A percentile compares a stretch with the other conserved stretches of the same genome.
phyloP scores from a whole-genome alignment of 306 rosid species.

The Fagus crenata region DNA sequence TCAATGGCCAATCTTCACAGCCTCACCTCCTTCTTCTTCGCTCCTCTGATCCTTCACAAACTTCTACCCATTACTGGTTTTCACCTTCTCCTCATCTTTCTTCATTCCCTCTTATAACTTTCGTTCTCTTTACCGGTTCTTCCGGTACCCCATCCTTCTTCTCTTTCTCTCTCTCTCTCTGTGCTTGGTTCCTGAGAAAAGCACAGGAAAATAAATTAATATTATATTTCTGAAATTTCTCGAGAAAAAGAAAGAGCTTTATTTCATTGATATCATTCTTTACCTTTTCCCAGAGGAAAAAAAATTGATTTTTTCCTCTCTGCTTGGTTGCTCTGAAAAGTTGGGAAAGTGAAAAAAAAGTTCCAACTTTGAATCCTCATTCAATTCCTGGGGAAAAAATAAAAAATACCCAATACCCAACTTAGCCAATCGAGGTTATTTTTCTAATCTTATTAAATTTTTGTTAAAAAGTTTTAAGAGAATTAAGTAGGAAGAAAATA shows the following conservation, averaged over 20 bases:
- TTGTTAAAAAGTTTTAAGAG: not conserved
- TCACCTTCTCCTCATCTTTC: conserved; percentile 85
- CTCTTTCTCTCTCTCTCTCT: not conserved
- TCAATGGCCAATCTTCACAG: conserved; percentile 49
- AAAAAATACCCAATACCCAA: not conserved
- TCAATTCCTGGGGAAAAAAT: not conserved
- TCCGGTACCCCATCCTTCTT: conserved; percentile 15
- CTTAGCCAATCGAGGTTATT: not conserved
- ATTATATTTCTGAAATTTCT: not conserved
- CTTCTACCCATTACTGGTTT: conserved; percentile 63
- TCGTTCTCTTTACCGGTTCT: conserved; percentile 17
- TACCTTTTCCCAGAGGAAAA: not conserved
- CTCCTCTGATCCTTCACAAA: conserved; percentile 50
- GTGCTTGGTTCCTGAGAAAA: conserved; percentile 18
- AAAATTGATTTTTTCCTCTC: not conserved
- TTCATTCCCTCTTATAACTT: conserved; percentile 77
- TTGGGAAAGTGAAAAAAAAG: not conserved
- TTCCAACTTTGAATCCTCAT: conserved; percentile 4
- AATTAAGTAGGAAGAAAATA: not conserved
- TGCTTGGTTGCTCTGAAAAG: not conserved
- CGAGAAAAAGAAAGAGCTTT: not conserved
- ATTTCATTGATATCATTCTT: not conserved
- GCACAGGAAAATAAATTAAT: not conserved
- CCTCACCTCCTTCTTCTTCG: conserved; percentile 24
- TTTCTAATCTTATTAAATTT: not conserved